Percentiles rank a stretch among this genome's conserved stretches.
phyloP scores from a whole-genome alignment of 805 yeast genomes.

The Starmerella apicola region DNA sequence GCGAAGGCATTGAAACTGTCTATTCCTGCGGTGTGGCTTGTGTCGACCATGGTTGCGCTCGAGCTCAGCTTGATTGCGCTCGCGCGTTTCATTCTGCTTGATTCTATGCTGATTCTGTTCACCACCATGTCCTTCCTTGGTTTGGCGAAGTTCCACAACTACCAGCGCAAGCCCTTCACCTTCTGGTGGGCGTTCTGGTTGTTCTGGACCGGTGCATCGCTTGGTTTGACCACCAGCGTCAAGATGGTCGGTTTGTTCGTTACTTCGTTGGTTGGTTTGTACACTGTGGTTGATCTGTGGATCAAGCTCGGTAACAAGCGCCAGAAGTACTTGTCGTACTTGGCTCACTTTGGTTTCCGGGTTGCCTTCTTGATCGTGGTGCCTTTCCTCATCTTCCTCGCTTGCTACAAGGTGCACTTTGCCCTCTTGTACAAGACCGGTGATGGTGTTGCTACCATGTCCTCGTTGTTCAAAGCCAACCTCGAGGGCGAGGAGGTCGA shows the following conservation, averaged over 20 bases:
- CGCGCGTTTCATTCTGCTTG: constrained; percentile 80
- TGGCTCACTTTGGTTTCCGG: constrained; percentile 65
- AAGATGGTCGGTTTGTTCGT: constrained; percentile 95
- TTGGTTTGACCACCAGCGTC: constrained; percentile 87
- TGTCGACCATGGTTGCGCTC: constrained; percentile 57
- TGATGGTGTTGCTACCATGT: constrained; percentile 91
- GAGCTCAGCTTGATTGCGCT: constrained; percentile 80
- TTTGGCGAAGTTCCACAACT: constrained; percentile 67
- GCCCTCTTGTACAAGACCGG: constrained; percentile 73
- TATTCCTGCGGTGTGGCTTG: constrained; percentile 41
- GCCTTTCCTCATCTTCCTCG: constrained; percentile 71
- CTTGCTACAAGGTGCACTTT: constrained; percentile 90
- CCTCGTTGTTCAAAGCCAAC: constrained; percentile 89
- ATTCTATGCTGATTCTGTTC: constrained; percentile 73
- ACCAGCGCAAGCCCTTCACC: constrained; percentile 55
- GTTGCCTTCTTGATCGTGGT: constrained; percentile 55
- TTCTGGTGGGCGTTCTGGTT: constrained; percentile 82
- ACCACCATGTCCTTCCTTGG: constrained; percentile 71
- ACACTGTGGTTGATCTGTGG: constrained; percentile 84
- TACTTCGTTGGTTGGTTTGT: constrained; percentile 73
- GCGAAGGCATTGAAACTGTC: constrained; percentile 76
- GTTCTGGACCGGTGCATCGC: constrained; percentile 63
- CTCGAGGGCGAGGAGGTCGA: constrained; percentile 73
- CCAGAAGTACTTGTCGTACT: constrained; percentile 49
- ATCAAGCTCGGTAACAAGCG: constrained; percentile 53